Evolutionary conservation across 805 yeast genomes (phyloP), one percentile per base, ranked within the genome.

Genomic region (Blastobotrys parvus): DNA sequence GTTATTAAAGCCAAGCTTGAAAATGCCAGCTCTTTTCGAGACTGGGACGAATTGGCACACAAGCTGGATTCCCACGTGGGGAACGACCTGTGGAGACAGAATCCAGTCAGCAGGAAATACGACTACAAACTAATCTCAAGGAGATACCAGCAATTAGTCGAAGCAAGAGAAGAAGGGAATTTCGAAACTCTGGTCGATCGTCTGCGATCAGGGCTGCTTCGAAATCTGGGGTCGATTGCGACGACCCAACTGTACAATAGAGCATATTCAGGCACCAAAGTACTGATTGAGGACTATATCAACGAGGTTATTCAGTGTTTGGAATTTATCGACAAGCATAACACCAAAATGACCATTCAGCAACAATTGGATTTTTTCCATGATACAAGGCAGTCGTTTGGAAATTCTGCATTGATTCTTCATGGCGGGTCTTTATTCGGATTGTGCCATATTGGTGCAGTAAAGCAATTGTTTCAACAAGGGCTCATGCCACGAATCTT

Each of bases 351-450:
- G 21, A 31, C 35, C 4, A 20, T 38, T 15, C 90, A 75, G 64
- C 66, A 69, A 59, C 83, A 74, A 54, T 70, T 75, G 49, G 88
- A 75, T 62, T 86, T 84, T 61, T 88, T 82, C 65, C 92, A 79
- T 59, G 96, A 81, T 64, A 86, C 85, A 15, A 75, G 85, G 53
- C 88, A 87, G 59, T 80, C 94, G 0, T 76, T 83, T 60, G 98
- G 98, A 0, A 76, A 86, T 38, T 87, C 97, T 0, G 97, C 97
- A 0, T 68, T 92, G 44, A 76, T 90, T 31, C 67, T 92, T 20
- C 97, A 92, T 62, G 98, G 98, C 22, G 97, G 98, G 2, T 83
- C 97, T 0, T 65, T 92, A 18, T 92, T 90, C 65, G 97, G 98
- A 0, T 66, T 92, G 48, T 89, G 95, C 55, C 98, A 92, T 61